Evolutionary conservation across 495 filamentous ascomycete species (phyloP).

Genomic region (Penicillium ochrochloron): DNA sequence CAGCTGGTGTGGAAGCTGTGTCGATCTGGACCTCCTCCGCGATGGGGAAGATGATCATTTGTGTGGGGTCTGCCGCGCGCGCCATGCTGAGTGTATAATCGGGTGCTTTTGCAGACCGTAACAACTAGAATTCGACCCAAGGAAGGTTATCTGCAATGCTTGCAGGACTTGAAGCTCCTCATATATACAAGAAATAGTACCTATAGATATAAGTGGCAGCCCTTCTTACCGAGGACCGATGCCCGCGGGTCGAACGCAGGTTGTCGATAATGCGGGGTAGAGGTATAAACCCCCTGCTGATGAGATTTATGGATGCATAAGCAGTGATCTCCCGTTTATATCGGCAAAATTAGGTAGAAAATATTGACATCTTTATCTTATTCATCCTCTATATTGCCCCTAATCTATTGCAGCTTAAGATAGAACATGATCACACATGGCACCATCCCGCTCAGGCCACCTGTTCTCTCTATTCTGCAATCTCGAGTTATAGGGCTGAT

Average conservation of each 20-base stretch:
- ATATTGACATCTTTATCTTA: background rate
- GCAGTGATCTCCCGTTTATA: background rate
- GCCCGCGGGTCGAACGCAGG: slow-evolving; percentile 18
- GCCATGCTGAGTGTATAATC: slow-evolving; percentile 13
- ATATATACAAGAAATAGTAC: background rate
- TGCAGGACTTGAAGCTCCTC: slow-evolving; percentile 5
- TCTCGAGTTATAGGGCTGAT: background rate
- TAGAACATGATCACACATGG: background rate
- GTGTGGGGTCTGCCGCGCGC: slow-evolving; percentile 33
- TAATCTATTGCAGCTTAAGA: background rate
- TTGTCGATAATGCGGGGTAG: slow-evolving; percentile 28
- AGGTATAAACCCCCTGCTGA: slow-evolving; percentile 14
- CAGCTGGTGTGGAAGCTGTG: slow-evolving; percentile 19
- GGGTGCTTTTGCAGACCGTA: background rate
- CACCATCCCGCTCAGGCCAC: background rate
- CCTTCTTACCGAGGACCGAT: slow-evolving; percentile 20
- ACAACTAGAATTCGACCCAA: background rate
- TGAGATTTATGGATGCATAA: background rate
- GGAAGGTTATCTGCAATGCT: background rate
- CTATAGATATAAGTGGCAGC: background rate
- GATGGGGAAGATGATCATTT: slow-evolving; percentile 35
- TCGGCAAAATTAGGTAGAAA: background rate
- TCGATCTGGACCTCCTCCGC: slow-evolving; percentile 26
- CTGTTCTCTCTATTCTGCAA: background rate
- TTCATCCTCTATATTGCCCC: background rate